phyloP scores from a whole-genome alignment of 2,329 filamentous ascomycete species.

The Bipolaris gigantea region DNA sequence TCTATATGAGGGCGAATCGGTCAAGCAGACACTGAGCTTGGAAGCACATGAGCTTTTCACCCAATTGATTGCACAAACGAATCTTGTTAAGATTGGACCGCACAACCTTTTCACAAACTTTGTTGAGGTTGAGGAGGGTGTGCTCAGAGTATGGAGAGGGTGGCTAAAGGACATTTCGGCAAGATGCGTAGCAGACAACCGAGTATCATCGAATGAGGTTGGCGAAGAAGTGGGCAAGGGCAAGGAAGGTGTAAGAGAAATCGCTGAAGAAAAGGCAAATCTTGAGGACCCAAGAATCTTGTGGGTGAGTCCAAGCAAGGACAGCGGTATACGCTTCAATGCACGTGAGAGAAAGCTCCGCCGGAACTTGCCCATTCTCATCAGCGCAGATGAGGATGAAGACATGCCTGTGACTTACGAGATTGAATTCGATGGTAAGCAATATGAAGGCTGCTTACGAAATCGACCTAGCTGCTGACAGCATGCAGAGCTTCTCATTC shows the following conservation, averaged over 20 bases:
- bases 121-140: slow-evolving; percentile 66
- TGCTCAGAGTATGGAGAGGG: slow-evolving; percentile 70
- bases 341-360: slow-evolving; percentile 58
- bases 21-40: slow-evolving; percentile 64
- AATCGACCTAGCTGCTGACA: not conserved
- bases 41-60: slow-evolving; percentile 73
- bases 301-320: slow-evolving; percentile 67
- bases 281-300: slow-evolving; percentile 52
- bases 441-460: slow-evolving; percentile 19
- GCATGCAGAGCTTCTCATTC: slow-evolving; percentile 33
- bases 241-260: slow-evolving; percentile 22
- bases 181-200: slow-evolving; percentile 17
- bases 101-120: slow-evolving; percentile 64
- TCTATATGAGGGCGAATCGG: slow-evolving; percentile 47
- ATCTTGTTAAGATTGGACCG: slow-evolving; percentile 67
- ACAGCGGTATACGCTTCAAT: slow-evolving; percentile 69
- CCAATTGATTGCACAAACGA: slow-evolving; percentile 70
- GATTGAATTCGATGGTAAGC: slow-evolving; percentile 70
- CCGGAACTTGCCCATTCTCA: slow-evolving; percentile 56
- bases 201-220: slow-evolving; percentile 19
- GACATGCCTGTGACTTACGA: slow-evolving; percentile 70
- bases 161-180: slow-evolving; percentile 62
- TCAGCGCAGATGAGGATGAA: slow-evolving; percentile 65
- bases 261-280: slow-evolving; percentile 9
- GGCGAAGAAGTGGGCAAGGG: slow-evolving; percentile 29